phyloP scores from a whole-genome alignment of 176 grass and related monocot species.

The Aegilops umbellulata region DNA sequence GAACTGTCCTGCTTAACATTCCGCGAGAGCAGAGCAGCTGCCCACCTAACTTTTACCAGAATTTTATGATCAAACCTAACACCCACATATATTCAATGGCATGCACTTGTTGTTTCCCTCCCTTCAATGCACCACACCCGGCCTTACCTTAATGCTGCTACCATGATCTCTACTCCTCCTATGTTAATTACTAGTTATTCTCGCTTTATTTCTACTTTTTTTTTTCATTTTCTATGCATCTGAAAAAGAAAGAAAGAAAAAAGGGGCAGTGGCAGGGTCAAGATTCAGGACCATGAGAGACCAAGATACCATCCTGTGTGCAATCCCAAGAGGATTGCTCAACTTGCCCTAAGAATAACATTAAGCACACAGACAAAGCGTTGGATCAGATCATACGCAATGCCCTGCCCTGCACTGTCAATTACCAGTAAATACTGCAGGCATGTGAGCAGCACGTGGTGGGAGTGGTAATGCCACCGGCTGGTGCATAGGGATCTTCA shows the following conservation, averaged over 20 bases:
- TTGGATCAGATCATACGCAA: conserved; percentile 28
- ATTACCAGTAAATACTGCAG: conserved; percentile 26
- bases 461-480: conserved; percentile 25
- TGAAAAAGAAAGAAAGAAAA: not conserved
- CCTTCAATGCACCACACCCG: conserved; percentile 25
- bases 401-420: not conserved
- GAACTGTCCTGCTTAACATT: conserved; percentile 10
- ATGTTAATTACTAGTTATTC: too few species aligned
- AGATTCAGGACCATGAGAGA: conserved; percentile 35
- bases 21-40: not conserved
- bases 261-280: not conserved
- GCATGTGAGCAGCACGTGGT: conserved; percentile 53
- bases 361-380: not conserved
- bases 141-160: not conserved
- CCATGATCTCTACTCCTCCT: not conserved
- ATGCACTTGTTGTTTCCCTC: conserved; percentile 29
- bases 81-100: conserved; percentile 41
- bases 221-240: not conserved
- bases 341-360: conserved; percentile 22
- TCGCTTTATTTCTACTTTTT: not conserved
- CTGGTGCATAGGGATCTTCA: conserved; percentile 49
- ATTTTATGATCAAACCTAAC: conserved; percentile 47
- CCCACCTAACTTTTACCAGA: conserved; percentile 44
- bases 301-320: conserved; percentile 39
- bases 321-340: conserved; percentile 28